These are phyloP conservation scores for Globisporangium splendens DNA, from an alignment of 352 stramenopile species.

Conservation along the genomic window DNA sequence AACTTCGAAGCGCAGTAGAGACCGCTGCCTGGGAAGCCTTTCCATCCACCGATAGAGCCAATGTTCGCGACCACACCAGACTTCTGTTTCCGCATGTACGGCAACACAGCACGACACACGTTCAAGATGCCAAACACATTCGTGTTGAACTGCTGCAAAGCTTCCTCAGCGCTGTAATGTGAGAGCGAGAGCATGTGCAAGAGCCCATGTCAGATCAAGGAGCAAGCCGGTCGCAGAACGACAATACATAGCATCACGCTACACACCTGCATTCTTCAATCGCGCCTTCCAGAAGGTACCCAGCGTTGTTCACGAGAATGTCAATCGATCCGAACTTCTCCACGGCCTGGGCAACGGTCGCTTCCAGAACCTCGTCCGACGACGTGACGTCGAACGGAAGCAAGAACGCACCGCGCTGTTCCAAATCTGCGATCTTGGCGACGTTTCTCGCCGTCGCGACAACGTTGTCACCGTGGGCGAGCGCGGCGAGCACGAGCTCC, in stretches of 20 bases:
- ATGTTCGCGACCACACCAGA: slow-evolving; percentile 32
- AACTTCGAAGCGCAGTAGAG: slow-evolving; percentile 40
- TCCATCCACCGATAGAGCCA: slow-evolving; percentile 29
- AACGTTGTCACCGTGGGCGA: slow-evolving; percentile 29
- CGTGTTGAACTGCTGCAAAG: slow-evolving; percentile 32
- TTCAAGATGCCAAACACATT: slow-evolving; percentile 41
- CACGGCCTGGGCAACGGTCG: slow-evolving; percentile 18
- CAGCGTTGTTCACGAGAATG: slow-evolving; percentile 49
- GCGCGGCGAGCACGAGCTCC: slow-evolving; percentile 24
- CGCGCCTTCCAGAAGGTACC: slow-evolving; percentile 31
- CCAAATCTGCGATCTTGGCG: slow-evolving; percentile 20
- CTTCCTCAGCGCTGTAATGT: slow-evolving; percentile 22
- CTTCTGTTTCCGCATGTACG: slow-evolving; percentile 27
- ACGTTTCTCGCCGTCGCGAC: slow-evolving; percentile 33
- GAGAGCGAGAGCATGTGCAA: no score
- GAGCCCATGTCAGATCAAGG: no score
- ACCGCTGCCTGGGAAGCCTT: slow-evolving; percentile 22
- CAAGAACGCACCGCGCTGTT: slow-evolving; percentile 23
- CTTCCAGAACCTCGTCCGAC: slow-evolving; percentile 21
- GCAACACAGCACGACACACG: slow-evolving; percentile 27
- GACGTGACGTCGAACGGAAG: slow-evolving; percentile 35
- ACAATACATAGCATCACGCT: no score
- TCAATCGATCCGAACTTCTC: slow-evolving; percentile 21
- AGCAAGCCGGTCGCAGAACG: no score
- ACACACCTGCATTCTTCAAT: slow-evolving; percentile 44